A percentile compares a stretch with the other conserved stretches of the same genome.
phyloP scores from a whole-genome alignment of 2,329 filamentous ascomycete genomes.

The Aspergillus sp. region DNA sequence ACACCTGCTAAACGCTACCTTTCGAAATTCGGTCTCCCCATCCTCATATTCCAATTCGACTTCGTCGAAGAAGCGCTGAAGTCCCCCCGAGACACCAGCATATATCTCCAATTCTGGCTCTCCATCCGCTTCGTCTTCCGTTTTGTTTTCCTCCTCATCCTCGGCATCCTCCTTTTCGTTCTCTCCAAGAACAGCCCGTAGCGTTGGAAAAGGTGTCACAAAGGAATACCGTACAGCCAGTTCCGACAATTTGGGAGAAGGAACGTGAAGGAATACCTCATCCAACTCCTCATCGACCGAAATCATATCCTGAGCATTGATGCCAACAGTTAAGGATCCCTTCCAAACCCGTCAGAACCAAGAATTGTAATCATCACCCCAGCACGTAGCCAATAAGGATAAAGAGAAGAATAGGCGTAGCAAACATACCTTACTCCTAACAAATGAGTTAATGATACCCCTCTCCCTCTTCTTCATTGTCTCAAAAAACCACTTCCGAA shows the following conservation, averaged over 20 bases:
- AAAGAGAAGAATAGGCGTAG: not conserved
- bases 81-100: conserved; percentile 31
- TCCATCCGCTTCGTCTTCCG: conserved; percentile 8
- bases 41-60: conserved; percentile 26
- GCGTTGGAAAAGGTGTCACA: conserved; percentile 33
- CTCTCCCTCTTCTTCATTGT: conserved; percentile 42
- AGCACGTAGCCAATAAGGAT: not conserved
- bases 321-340: conserved; percentile 33
- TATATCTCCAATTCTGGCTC: conserved; percentile 30
- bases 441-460: conserved; percentile 35
- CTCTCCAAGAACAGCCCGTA: conserved; percentile 19
- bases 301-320: conserved; percentile 38
- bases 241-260: conserved; percentile 24
- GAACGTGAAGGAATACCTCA: conserved; percentile 29
- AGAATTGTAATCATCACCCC: not conserved
- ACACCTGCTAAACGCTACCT: conserved; percentile 22
- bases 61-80: conserved; percentile 25
- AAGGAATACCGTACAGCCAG: conserved; percentile 37
- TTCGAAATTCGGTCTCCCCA: conserved; percentile 23
- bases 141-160: conserved; percentile 17
- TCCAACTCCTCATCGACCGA: conserved; percentile 28
- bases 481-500: conserved; percentile 42
- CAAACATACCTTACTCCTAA: conserved; percentile 36
- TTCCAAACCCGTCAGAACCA: conserved; percentile 16
- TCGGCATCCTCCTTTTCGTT: conserved; percentile 20